Conservation (phyloP, 164 flowering plant genomes). For the Nymphaea colorata region DNA sequence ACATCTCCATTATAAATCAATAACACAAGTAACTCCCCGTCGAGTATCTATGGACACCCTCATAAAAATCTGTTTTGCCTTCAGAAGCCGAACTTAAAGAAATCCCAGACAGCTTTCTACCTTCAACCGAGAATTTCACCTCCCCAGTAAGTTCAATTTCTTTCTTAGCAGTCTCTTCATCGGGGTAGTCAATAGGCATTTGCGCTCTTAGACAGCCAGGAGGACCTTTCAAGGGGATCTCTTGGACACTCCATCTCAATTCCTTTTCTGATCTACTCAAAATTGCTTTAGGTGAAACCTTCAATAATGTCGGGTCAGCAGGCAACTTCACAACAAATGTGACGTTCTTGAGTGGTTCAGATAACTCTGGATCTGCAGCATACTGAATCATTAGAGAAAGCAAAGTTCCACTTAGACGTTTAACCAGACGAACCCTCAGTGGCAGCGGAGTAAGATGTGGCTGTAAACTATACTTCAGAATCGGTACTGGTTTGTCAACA, state of each 20-base stretch:
- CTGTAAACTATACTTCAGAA: conserved; percentile 71
- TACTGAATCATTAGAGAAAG: conserved; percentile 96
- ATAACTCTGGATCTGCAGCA: conserved; percentile 70
- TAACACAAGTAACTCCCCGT: conserved; percentile 68
- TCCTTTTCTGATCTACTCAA: conserved; percentile 80
- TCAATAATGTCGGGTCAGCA: conserved; percentile 74
- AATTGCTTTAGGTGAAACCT: conserved; percentile 85
- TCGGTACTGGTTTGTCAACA: conserved; percentile 57
- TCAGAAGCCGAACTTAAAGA: conserved; percentile 60
- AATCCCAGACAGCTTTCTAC: conserved; percentile 70
- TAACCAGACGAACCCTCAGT: conserved; percentile 67
- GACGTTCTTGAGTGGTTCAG: conserved; percentile 60
- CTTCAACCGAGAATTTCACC: conserved; percentile 72
- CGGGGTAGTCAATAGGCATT: conserved; percentile 70
- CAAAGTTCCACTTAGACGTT: conserved; percentile 78
- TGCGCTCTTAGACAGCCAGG: conserved; percentile 72
- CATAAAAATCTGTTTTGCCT: conserved; percentile 74
- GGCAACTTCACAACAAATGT: conserved; percentile 73
- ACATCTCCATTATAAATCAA: conserved; percentile 15
- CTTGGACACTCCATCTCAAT: conserved; percentile 77
- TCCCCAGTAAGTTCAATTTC: conserved; percentile 56
- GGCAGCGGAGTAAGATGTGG: conserved; percentile 82
- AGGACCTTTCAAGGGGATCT: conserved; percentile 66
- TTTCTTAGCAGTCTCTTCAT: conserved; percentile 42
- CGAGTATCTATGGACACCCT: conserved; percentile 61